Evolutionary conservation across 257 asterid species (phyloP), one percentile per base, ranked within the genome.

Genomic region (Solanum clarkiae): DNA sequence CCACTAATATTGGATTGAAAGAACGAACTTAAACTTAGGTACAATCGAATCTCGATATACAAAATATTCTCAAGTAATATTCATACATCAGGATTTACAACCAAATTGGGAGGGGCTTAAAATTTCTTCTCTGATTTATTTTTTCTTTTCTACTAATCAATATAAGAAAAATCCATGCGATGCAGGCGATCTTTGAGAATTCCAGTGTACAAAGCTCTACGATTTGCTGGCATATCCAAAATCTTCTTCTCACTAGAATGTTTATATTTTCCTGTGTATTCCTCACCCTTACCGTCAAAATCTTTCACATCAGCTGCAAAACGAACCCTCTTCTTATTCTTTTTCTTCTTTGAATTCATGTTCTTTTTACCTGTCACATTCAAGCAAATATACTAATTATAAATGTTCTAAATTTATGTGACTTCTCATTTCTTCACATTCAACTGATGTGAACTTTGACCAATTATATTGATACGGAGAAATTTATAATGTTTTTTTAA

Each of bases 281-380:
- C 57, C 74, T 94, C 94, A 0, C 97, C 94, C 62, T 91, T 85
- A 11, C 90, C 88, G 6, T 75, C 88, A 2, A 97, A 81, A 22
- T 94, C 98, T 81, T 90, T 93, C 92, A 93, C 96, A 49, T 93
- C 96, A 2, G 91, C 94, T 0, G 98, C 96, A 84, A 96, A 96
- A 49, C 85, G 85, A 10, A 96, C 99, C 77, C 69, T 87, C 86
- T 91, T 94, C 86, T 86, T 90, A 90, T 87, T 89, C 86, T 55
- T 80, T 71, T 62, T 84, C 69, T 49, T 65, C 26, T 79, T 89
- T 71, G 8, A 75, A 75, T 63, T 82, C 60, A 47, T 70, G 14
- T 84, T 93, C 90, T 86, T 87, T 55, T 81, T 55, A 5, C 91
- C 94, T 89, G 7, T 24, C 56, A 42, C 69, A 3, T 17, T 72